phyloP scores from a whole-genome alignment of 345 rosid genomes.

The Arabidopsis thaliana region TAIR10.1 NC_003075.7:15238501-15239000 shows the following conservation, averaged over 20 bases:
- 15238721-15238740: slow-evolving; percentile 85
- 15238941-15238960: slow-evolving; percentile 92
- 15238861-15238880: slow-evolving; percentile 47
- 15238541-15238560: slow-evolving; percentile 1
- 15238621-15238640: not conserved
- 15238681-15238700: slow-evolving; percentile 75
- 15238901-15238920: slow-evolving; percentile 62
- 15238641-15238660: slow-evolving; percentile 1
- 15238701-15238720: slow-evolving; percentile 67
- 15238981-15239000: slow-evolving; percentile 68
- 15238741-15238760: slow-evolving; percentile 70
- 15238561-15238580: not conserved
- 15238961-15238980: slow-evolving; percentile 81
- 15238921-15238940: slow-evolving; percentile 65
- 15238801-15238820: slow-evolving; percentile 40
- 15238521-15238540: not conserved
- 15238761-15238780: slow-evolving; percentile 46
- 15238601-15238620: not conserved
- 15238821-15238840: slow-evolving; percentile 71
- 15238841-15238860: slow-evolving; percentile 60
- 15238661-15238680: slow-evolving; percentile 27
- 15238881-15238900: slow-evolving; percentile 46
- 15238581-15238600: not conserved
- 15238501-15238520: not conserved
- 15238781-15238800: slow-evolving; percentile 47